Base-by-base conservation (phyloP, 495 filamentous ascomycete genomes). In the Durotheca rogersii region DNA sequence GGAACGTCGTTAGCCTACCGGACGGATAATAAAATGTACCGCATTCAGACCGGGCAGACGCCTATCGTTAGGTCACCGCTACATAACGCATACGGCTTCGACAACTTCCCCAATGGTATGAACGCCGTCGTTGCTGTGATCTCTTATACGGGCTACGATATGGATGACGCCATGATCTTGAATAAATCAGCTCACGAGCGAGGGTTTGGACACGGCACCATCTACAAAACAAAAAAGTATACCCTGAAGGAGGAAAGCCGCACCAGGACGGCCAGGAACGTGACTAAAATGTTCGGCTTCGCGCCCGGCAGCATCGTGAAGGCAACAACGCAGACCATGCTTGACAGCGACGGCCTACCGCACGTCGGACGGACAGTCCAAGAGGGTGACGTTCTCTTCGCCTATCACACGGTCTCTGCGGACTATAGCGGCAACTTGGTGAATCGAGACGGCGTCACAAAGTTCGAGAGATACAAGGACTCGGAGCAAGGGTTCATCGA, bases 81-180 rank as follows among this genome's bases (percentile, higher is more conserved):
- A 25, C 89, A 97, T 70, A 96, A 95, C 61, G 88, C 89, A 27
- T 98, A 97, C 62, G 93, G 92, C 12, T 82, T 98, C 47, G 93
- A 98, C 69, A 96, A 97, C 73, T 98, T 95, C 69, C 93, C 93
- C 41, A 96, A 97, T 64, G 93, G 93, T n/a, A 90, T 81, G 59
- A 98, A 98, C 66, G 90, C 91, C 6, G 81, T 98, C 18, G 93
- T 98, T 46, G 93, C 93, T 42, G 95, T 98, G 64, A 95, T 98
- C 48, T 95, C 93, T 3, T 98, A 98, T 71, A 97, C 93, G 4
- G 93, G 92, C 34, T 97, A 96, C 67, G 93, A 98, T 77, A 97
- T 98, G 93, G 93, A 98, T 75, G 93, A 98, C 72, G 93, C 93
- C 67, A 98, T 98, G 93, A 96, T 98, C 58, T 78, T 98, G 62